Evolutionary conservation across 129 eudicot genomes (phyloP).

Genomic region (Centella asiatica): DNA sequence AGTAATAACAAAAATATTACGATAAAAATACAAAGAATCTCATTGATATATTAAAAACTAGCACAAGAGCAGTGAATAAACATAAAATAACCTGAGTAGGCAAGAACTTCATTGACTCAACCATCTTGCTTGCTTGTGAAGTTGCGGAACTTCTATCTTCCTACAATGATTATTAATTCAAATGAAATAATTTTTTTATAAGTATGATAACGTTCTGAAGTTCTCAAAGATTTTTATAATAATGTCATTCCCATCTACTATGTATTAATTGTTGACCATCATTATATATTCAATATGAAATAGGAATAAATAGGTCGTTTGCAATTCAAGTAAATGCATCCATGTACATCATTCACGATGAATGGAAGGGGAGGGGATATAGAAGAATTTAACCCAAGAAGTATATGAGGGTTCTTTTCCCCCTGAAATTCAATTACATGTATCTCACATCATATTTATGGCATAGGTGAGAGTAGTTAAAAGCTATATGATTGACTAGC

Average conservation of each 20-base stretch:
- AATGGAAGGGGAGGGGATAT: not conserved
- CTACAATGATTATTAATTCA: slow-evolving; percentile 28
- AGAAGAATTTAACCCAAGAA: not conserved
- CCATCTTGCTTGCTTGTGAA: slow-evolving; percentile 84
- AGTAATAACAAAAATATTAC: slow-evolving; percentile 14
- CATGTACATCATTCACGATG: not conserved
- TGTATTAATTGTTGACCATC: not conserved
- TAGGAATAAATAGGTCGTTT: no score
- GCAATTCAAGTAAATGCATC: no score
- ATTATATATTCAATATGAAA: no score
- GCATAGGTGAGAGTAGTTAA: not conserved
- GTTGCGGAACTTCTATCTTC: slow-evolving; percentile 67
- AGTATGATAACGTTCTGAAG: not conserved
- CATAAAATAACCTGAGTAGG: slow-evolving; percentile 69
- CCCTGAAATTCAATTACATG: not conserved
- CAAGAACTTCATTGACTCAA: slow-evolving; percentile 74
- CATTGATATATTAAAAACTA: not conserved
- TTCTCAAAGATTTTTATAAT: no score
- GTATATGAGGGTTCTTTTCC: not conserved
- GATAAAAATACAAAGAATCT: slow-evolving; percentile 8
- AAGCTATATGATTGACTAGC: not conserved
- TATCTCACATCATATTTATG: not conserved
- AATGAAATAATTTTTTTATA: not conserved
- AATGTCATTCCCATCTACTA: no score
- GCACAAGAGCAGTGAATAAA: slow-evolving; percentile 12